Base-by-base conservation (phyloP, 2,329 filamentous ascomycete species). In the Rutstroemia sp. region DNA sequence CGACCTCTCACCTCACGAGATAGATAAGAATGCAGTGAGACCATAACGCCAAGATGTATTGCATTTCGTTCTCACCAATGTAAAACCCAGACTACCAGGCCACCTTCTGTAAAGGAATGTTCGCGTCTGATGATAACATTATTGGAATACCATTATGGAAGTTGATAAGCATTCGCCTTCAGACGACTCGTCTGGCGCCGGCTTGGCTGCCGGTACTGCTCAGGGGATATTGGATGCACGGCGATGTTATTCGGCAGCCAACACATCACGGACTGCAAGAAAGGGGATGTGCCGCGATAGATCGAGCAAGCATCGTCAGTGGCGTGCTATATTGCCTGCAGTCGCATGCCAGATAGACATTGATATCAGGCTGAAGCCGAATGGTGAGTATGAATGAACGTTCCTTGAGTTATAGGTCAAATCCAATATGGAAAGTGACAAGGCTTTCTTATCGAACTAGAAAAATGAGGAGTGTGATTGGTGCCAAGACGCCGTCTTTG, bases 361-460 rank as follows among this genome's bases (percentile, higher is more conserved):
- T 10, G 42, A 51, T 44, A 42, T 50, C 53, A 55, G 53, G 53
- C 53, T 55, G 49, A 55, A 51, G 37, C 34, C 37, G 25, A 51
- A 14, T 44, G 14, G 41, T 14, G 10, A 19, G 41, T n/a, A 25
- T 55, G 6, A 19, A 51, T 38, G 14, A 17, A 17, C 25, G 45
- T 16, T 25, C 17, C 53, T 17, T 12, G 12, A 9, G 19, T 10
- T 7, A 30, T 10, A 23, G 12, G 12, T 16, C 5, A 25, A 21
- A 17, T 27, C 38, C 16, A 37, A 55, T 44, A 38, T 45, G 52
- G 52, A 49, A 54, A 46, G 8, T 54, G 38, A 34, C 46, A 55
- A 50, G 38, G 25, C 42, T 50, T 44, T 44, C 53, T 55, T 55
- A 55, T 55, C 53, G 27, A 37, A 9, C 16, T 38, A 16, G 10